Evolutionary conservation across 768 basidiomycete genomes (phyloP), one percentile per base, ranked within the genome.

Genomic region (Leccinellum rugosiceps): DNA sequence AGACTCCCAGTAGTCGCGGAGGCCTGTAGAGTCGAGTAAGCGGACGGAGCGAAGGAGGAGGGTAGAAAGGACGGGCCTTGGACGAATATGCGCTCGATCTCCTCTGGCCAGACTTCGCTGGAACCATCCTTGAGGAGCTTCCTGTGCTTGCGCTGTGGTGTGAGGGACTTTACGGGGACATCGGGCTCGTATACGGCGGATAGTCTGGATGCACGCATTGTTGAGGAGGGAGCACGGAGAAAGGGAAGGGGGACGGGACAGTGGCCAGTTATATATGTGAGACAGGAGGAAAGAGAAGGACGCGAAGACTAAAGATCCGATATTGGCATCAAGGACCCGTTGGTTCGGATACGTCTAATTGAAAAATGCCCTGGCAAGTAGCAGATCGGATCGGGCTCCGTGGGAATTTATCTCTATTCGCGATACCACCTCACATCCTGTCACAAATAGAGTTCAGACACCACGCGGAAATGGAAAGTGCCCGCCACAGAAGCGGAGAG

Each of bases 71-170:
- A 58, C 63, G 58, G 62, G 85, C 90, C 90, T 74, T 88, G 78
- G 13, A 92, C 87, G 72, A 92, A 92, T 64, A 88, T 72, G 68
- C 82, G 79, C 71, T 92, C 90, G 65, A 92, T 80, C 55, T 76
- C 72, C 70, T 91, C 88, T 51, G 90, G 90, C 90, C 90, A 92
- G 52, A 92, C 90, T 63, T 91, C 90, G 66, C 74, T 76, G 38
- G 80, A 78, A 66, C 90, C 90, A 63, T 92, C 89, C 70, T 90
- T 92, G 73, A 92, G 78, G 60, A 92, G 86, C 72, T 92, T 92
- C 65, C 87, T 80, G 74, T 92, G 90, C 63, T 91, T 91, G 56
- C 90, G 80, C 69, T 87, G 86, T 19, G 90, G 89, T 1, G 88
- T 92, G 59, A 71, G 71, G 41, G 65, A 68, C 49, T 65, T 72